Evolutionary conservation across 2,329 filamentous ascomycete species (phyloP), one percentile per base, ranked within the genome.

Genomic region (Ceratocystis lukuohia): DNA sequence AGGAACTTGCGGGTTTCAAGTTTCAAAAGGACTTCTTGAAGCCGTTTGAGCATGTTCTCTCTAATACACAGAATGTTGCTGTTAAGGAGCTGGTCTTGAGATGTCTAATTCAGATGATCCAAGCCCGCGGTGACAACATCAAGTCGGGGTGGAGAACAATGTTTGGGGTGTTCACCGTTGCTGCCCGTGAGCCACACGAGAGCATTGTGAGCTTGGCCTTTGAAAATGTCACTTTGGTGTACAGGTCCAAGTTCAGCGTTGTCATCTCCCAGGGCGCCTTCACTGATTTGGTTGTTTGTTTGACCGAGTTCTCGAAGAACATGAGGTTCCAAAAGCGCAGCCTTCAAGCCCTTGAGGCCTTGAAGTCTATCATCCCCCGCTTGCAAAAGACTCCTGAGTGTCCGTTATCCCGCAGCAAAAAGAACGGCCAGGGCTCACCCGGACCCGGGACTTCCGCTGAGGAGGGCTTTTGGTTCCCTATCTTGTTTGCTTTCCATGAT

Each of bases 11-110:
- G 0, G 94, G 95, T 72, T 99, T 99, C 83, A 97, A 97, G 75
- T 99, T 99, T 73, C 94, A 99, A 72, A 99, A 99, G 75, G 93
- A 99, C 74, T 99, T 99, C 75, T 78, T 99, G 65, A 97, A 96
- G 76, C 94, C 95, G 0, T 99, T 99, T 71, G 93, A 99, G 77
- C 91, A 97, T 74, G 91, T 99, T 71, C 90, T 99, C 78, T 87
- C 89, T 67, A 97, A 99, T 74, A 94, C 91, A 53, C 90, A 82
- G 69, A 91, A 94, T 69, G 86, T 96, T 20, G 86, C 89, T 0
- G 94, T 99, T 71, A 99, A 99, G 76, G 94, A 99, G 71, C 93
- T 99, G 88, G 91, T 96, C 59, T 79, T 99, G 28, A 86, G 93
- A 56, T 99, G 95, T 74, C 79, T 99, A 69, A 95, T 96, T 66